Base-by-base conservation (phyloP, 2,329 filamentous ascomycete species). In the Fusarium albidum region DNA sequence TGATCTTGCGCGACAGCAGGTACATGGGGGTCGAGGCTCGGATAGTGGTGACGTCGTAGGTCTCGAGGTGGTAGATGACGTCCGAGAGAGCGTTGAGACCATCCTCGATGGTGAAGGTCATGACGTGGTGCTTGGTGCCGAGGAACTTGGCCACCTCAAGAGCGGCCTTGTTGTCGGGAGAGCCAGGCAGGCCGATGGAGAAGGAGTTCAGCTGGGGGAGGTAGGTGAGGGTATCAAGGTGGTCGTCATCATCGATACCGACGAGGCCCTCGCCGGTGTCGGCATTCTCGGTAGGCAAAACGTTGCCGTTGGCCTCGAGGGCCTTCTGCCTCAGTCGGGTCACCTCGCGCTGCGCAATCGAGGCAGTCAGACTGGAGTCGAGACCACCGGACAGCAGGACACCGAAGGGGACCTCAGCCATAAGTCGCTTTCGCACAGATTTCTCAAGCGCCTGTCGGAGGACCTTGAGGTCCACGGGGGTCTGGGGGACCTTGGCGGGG, bases 21-120 rank as follows among this genome's bases (percentile, higher is more conserved):
- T 97, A 99, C 95, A 99, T 99, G 63, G 95, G 95, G 10, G 95
- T 99, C 10, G 94, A 98, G 49, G 95, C 95, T 71, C 95, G 92
- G 72, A 99, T 98, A 4, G 95, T 99, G 46, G 95, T 99, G 21
- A 99, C 95, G 73, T 99, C 95, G 78, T 95, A 99, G 12, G 92
- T 92, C 81, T 99, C 95, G 57, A 99, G 86, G 78, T 99, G 95
- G 80, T 90, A 97, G 72, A 99, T 98, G 72, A 99, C 95, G 74
- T 99, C 95, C 29, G 91, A 96, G 8, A 99, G 86, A 14, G 95
- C 94, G 77, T 99, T 94, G 71, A 99, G 88, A 54, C 95, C 95
- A 71, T 99, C 95, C 75, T 99, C 91, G 51, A 99, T 89, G 57
- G 95, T 98, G 75, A 99, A 99, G 48, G 93, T 98, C 83, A 99